These are phyloP conservation scores for Fusarium euwallaceae DNA, from an alignment of 2,329 filamentous ascomycete species.

Conservation along the genomic window DNA sequence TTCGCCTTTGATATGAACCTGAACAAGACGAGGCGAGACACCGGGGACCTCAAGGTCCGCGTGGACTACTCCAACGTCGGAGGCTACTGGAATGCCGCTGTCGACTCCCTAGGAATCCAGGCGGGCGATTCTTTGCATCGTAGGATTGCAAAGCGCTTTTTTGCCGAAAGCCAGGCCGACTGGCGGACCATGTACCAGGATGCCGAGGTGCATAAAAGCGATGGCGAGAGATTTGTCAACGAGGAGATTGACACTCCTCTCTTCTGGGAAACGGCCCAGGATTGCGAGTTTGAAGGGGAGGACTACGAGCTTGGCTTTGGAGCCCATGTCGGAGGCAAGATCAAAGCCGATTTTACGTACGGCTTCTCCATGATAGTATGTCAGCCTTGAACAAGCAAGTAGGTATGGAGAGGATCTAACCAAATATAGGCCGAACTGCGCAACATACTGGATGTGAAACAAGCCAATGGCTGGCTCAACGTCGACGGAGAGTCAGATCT, in stretches of 20 bases:
- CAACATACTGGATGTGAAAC: not conserved
- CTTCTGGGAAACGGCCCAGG: not conserved
- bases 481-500: not conserved
- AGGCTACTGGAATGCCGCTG: not conserved
- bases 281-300: constrained; percentile 8
- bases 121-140: not conserved
- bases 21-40: not conserved
- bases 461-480: not conserved
- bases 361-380: not conserved
- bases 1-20: constrained; percentile 22
- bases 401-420: not conserved
- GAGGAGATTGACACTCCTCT: not conserved
- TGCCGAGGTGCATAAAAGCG: not conserved
- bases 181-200: not conserved
- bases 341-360: not conserved
- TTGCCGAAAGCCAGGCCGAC: not conserved
- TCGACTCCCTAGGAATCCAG: not conserved
- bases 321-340: not conserved
- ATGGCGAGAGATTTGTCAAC: not conserved
- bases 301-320: constrained; percentile 9
- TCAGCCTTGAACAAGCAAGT: not conserved
- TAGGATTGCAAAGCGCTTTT: not conserved
- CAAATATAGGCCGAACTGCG: not conserved
- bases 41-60: not conserved
- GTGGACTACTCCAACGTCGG: not conserved